These are phyloP conservation scores for Macrolepiota fuliginosa DNA, from an alignment of 768 basidiomycete species.

Conservation along the genomic window DNA sequence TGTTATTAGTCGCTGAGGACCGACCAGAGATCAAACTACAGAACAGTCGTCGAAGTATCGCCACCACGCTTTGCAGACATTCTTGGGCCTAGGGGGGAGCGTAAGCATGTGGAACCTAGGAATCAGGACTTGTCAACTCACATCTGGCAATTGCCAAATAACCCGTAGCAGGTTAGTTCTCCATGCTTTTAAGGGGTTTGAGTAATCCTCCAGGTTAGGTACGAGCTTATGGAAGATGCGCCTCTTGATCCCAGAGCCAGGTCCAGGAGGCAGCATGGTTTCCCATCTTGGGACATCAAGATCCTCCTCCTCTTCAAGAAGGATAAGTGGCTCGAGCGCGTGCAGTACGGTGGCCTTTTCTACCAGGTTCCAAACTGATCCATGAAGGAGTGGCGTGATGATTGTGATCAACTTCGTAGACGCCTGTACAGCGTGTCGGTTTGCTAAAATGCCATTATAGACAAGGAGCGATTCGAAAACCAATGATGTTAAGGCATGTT, in stretches of 20 bases:
- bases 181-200: slow-evolving; percentile 15
- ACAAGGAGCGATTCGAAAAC: slow-evolving; percentile 66
- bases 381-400: slow-evolving; percentile 36
- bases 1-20: slow-evolving; percentile 18
- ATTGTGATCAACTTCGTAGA: slow-evolving; percentile 50
- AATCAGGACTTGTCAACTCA: slow-evolving; percentile 23
- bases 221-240: slow-evolving; percentile 40
- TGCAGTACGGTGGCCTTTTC: slow-evolving; percentile 67
- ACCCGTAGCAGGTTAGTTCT: slow-evolving; percentile 48
- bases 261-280: slow-evolving; percentile 46
- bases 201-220: slow-evolving; percentile 23
- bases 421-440: slow-evolving; percentile 58
- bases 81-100: slow-evolving; percentile 51
- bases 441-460: slow-evolving; percentile 61
- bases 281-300: slow-evolving; percentile 28
- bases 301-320: slow-evolving; percentile 23
- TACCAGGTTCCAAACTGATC: slow-evolving; percentile 50
- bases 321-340: slow-evolving; percentile 63
- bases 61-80: slow-evolving; percentile 26
- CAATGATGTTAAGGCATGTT: slow-evolving; percentile 64
- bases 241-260: slow-evolving; percentile 61
- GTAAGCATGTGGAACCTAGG: background rate
- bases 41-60: slow-evolving; percentile 37
- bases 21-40: slow-evolving; percentile 20
- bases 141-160: slow-evolving; percentile 71